Evolutionary conservation across 2,329 filamentous ascomycete genomes (phyloP).

Genomic region (Xylaria sp.): DNA sequence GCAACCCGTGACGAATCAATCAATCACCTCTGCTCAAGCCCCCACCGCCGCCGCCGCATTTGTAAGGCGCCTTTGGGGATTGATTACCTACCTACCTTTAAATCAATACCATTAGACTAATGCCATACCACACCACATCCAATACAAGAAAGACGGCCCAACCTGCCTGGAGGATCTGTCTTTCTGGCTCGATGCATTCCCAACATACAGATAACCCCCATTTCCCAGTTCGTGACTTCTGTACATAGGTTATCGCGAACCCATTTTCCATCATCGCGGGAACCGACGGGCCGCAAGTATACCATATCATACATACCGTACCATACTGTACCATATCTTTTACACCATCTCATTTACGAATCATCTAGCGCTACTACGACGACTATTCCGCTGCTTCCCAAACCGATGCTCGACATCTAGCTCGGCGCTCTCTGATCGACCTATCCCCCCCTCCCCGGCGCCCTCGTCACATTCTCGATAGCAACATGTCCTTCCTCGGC

Average conservation of each 20-base stretch:
- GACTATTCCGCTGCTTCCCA: not conserved
- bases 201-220: not conserved
- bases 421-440: not conserved
- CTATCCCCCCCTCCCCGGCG: not conserved
- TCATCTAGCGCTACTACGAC: not conserved
- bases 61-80: slow-evolving; percentile 20
- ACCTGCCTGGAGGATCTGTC: no score
- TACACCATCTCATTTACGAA: no score
- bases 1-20: slow-evolving; percentile 22
- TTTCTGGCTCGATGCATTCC: slow-evolving; percentile 1
- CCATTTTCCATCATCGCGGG: not conserved
- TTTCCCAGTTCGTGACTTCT: not conserved
- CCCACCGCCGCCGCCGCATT: slow-evolving; percentile 20
- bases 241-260: not conserved
- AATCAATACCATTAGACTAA: not conserved
- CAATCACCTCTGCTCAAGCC: slow-evolving; percentile 9
- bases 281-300: not conserved
- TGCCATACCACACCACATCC: not conserved
- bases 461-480: slow-evolving; percentile 27
- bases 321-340: not conserved
- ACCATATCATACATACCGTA: not conserved
- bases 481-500: slow-evolving; percentile 90
- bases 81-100: not conserved
- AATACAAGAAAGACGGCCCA: not conserved
- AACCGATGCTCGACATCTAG: slow-evolving; percentile 8